Base-by-base conservation (phyloP, 129 eudicot species). In the Artemisia annua region DNA sequence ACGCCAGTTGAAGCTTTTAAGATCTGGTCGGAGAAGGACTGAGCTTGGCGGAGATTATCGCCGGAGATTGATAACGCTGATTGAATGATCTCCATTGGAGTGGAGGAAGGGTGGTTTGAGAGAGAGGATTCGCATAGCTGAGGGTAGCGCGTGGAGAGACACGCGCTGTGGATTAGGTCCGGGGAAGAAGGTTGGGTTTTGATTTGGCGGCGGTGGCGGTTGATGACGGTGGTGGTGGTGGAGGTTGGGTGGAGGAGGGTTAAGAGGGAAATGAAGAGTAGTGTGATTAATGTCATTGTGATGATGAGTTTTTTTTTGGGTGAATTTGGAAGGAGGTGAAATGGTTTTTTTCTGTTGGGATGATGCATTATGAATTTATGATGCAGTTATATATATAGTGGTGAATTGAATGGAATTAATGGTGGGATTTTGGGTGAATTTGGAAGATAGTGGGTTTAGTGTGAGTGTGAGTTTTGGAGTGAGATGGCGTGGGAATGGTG, bases 81-180 rank as follows among this genome's bases (percentile, higher is more conserved):
- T 18, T 69, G 85, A 32, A 91, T 82, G 30, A 87, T 79, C 4
- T 82, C 74, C 43, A 58, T 16, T 3, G 85, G 63, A 22, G 56
- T 78, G 10, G 71, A 53, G 9, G 39, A 63, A 0, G 83, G 76
- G 66, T 84, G 63, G 11, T 76, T 35, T 22, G 35, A 3, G 3
- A 91, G 74, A 5, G 87, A 75, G 0, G 83, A 16, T 26, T 84
- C 35, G 74, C 97, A 91, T 4, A 79, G 32, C 6, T 82, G 75
- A 1, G 80, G 83, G 67, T 77, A 78, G 5, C 95, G 81, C 39
- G 97, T 84, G 20, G 91, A 88, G 64, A 74, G 80, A 57, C 97
- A 91, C 16, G 95, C 95, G 54, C 63, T 83, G 1, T 51, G 83
- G 76, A 86, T 78, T 1, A 66, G 74, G 5, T 80, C 67, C 0